phyloP scores from a whole-genome alignment of 2,329 filamentous ascomycete species.

The Fusarium tupiense region DNA sequence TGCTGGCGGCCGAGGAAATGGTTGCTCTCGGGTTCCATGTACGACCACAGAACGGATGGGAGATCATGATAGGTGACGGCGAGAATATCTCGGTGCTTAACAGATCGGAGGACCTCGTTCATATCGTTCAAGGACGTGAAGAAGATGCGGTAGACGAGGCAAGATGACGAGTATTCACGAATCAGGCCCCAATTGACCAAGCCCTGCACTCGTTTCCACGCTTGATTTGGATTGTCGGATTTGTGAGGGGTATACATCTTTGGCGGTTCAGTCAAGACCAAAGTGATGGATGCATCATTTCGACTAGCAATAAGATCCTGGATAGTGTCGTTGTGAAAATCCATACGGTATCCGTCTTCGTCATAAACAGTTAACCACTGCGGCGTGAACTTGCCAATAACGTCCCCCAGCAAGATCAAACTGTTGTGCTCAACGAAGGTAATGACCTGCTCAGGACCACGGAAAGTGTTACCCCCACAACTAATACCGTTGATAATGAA shows the following conservation, averaged over 20 bases:
- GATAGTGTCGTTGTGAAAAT: conserved; percentile 61
- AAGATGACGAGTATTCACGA: conserved; percentile 46
- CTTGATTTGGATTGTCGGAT: neutral
- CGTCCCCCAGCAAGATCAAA: neutral
- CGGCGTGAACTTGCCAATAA: conserved; percentile 18
- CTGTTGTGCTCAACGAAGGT: conserved; percentile 56
- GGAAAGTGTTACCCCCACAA: conserved; percentile 61
- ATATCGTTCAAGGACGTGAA: neutral
- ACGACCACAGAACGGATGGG: conserved; percentile 18
- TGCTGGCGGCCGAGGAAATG: conserved; percentile 28
- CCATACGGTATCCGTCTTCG: conserved; percentile 46
- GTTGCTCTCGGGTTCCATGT: conserved; percentile 35
- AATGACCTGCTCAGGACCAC: conserved; percentile 43
- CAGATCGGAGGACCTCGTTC: conserved; percentile 23
- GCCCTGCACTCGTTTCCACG: conserved; percentile 45
- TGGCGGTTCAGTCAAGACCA: conserved; percentile 64
- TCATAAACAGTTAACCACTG: conserved; percentile 25
- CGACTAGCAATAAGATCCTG: conserved; percentile 55
- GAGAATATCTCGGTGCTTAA: conserved; percentile 39
- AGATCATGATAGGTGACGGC: conserved; percentile 39
- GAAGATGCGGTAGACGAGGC: conserved; percentile 56
- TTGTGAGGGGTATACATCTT: conserved; percentile 53
- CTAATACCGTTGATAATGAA: conserved; percentile 44
- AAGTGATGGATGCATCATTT: conserved; percentile 51
- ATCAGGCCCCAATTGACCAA: conserved; percentile 36